Evolutionary conservation across 129 eudicot genomes (phyloP).

Genomic region (Chrysanthemum makinoi): DNA sequence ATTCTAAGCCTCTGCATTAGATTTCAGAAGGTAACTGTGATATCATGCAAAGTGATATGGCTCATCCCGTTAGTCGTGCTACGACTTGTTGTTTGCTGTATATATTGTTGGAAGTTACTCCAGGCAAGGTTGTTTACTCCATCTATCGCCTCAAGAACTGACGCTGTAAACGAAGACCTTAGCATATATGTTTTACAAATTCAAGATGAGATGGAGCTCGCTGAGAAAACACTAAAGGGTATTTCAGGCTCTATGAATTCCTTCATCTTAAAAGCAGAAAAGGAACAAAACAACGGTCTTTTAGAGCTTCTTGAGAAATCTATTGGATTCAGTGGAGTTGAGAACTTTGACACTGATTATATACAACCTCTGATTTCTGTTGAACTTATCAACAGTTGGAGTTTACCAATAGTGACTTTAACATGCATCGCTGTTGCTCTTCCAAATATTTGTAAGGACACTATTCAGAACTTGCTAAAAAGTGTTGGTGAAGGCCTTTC

Average conservation of each 20-base stretch:
- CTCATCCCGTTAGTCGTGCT: neutral
- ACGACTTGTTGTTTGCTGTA: neutral
- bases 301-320: constrained; percentile 24
- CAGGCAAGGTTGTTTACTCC: neutral
- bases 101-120: neutral
- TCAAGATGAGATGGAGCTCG: constrained; percentile 12
- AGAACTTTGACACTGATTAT: constrained; percentile 16
- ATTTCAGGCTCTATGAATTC: constrained; percentile 7
- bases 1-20: constrained; percentile 14
- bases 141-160: neutral
- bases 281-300: constrained; percentile 11
- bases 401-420: constrained; percentile 24
- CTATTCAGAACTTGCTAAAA: neutral
- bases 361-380: constrained; percentile 10
- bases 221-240: constrained; percentile 5
- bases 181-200: constrained; percentile 15
- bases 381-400: constrained; percentile 24
- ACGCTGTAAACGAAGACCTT: constrained; percentile 8
- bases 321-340: constrained; percentile 17
- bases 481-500: constrained; percentile 24
- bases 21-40: constrained; percentile 16
- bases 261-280: neutral
- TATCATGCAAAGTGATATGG: constrained; percentile 15
- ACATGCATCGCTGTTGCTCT: constrained; percentile 24
- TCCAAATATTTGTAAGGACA: neutral